Percentiles rank a stretch among this genome's conserved stretches.
Evolutionary conservation across 148 eudicot genomes (phyloP).

Genomic region (Persicaria tinctoria): DNA sequence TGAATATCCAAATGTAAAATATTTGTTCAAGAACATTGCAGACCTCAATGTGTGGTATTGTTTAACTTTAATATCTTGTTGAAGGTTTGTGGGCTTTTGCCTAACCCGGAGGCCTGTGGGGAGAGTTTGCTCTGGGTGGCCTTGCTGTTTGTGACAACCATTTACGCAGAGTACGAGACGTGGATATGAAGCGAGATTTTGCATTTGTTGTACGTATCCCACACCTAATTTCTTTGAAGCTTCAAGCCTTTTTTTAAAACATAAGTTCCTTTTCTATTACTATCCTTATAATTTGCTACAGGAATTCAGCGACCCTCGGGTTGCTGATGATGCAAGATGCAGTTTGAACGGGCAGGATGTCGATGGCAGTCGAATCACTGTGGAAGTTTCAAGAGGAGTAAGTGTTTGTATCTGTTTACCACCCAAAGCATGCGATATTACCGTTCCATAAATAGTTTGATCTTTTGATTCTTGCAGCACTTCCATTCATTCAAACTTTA

Average conservation of each 20-base stretch:
- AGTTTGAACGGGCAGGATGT: conserved; percentile 59
- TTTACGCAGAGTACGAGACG: conserved; percentile 99
- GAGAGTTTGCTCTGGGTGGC: conserved; percentile 97
- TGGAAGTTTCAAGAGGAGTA: conserved; percentile 83
- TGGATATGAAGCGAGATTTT: conserved; percentile 98
- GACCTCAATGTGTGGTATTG: conserved; percentile 38
- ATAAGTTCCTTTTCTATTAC: conserved; percentile 17
- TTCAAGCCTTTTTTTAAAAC: conserved; percentile 7
- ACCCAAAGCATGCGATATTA: background rate
- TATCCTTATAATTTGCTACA: conserved; percentile 21
- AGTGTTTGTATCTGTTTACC: conserved; percentile 13
- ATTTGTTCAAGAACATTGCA: conserved; percentile 37
- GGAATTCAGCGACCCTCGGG: conserved; percentile 91
- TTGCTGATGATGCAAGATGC: conserved; percentile 94
- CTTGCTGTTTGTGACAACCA: conserved; percentile 96
- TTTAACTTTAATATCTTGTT: conserved; percentile 88
- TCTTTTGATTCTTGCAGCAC: background rate
- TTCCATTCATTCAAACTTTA: background rate
- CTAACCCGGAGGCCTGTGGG: conserved; percentile 93
- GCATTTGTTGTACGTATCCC: conserved; percentile 86
- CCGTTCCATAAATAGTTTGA: too few species aligned
- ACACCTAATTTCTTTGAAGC: conserved; percentile 10
- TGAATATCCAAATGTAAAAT: conserved; percentile 6
- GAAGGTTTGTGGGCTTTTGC: conserved; percentile 99
- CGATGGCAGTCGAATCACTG: conserved; percentile 72